Percentiles rank a stretch among this genome's conserved stretches.
Evolutionary conservation across 1,139 yeast species (phyloP).

Genomic region (Sugiyamaella castrensis): DNA sequence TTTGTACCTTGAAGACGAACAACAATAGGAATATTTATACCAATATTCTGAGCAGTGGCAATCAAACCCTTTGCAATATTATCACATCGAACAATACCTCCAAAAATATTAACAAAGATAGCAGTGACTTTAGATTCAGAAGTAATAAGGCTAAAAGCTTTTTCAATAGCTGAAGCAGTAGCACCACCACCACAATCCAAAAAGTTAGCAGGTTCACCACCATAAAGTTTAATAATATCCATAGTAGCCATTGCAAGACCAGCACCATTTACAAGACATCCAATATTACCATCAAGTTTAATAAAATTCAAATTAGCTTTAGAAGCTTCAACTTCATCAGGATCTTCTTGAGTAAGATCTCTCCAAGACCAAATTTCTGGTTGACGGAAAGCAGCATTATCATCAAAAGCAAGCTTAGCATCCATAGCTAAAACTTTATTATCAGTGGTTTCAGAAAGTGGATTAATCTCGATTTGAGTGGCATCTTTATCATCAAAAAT

Average conservation of each 20-base stretch:
- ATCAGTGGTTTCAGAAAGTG: slow-evolving; percentile 89
- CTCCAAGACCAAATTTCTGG: slow-evolving; percentile 94
- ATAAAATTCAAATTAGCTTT: slow-evolving; percentile 90
- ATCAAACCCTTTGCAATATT: slow-evolving; percentile 96
- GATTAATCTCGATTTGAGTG: slow-evolving; percentile 98
- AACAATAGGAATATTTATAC: slow-evolving; percentile 88
- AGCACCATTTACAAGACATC: slow-evolving; percentile 98
- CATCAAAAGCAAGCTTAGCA: slow-evolving; percentile 97
- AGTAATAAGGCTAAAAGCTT: slow-evolving; percentile 91
- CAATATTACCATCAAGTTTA: slow-evolving; percentile 97
- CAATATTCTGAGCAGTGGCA: slow-evolving; percentile 86
- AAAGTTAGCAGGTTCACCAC: slow-evolving; percentile 99
- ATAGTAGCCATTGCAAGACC: slow-evolving; percentile 99
- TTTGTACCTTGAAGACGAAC: slow-evolving; percentile 99
- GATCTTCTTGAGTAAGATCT: slow-evolving; percentile 96
- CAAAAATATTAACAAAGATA: slow-evolving; percentile 96
- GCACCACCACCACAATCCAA: slow-evolving; percentile 99
- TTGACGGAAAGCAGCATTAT: slow-evolving; percentile 94
- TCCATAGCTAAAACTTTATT: slow-evolving; percentile 96
- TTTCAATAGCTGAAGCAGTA: slow-evolving; percentile 95
- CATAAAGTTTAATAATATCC: slow-evolving; percentile 98
- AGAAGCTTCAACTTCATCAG: slow-evolving; percentile 92
- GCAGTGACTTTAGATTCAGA: slow-evolving; percentile 89
- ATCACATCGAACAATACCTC: slow-evolving; percentile 99
- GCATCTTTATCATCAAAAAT: slow-evolving; percentile 90